phyloP scores from a whole-genome alignment of 352 stramenopile species.

The Phytophthora boehmeriae region DNA sequence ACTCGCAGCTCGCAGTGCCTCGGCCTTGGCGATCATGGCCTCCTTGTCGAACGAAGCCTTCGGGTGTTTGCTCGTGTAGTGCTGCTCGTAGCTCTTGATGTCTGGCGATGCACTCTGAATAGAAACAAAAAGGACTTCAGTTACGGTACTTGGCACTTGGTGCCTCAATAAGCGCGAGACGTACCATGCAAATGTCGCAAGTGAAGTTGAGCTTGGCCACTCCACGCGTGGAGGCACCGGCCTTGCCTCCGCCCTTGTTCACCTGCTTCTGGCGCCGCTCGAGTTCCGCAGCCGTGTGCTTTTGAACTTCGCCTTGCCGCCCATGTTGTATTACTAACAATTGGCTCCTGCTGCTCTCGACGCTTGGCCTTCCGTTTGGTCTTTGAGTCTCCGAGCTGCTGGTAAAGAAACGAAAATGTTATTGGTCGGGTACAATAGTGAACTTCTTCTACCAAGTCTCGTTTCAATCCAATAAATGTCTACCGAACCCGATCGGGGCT shows the following conservation, averaged over 20 bases:
- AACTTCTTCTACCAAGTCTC: too few species aligned
- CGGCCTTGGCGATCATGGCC: constrained; percentile 50
- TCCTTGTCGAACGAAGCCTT: constrained; percentile 62
- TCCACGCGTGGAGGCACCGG: constrained; percentile 39
- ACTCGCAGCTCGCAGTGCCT: constrained; percentile 46
- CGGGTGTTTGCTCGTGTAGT: constrained; percentile 68
- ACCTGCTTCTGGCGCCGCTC: constrained; percentile 51
- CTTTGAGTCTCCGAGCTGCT: constrained; percentile 15
- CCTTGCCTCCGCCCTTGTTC: constrained; percentile 65
- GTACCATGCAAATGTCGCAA: constrained; percentile 72
- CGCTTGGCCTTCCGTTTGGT: constrained; percentile 23
- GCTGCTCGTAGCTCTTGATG: constrained; percentile 65
- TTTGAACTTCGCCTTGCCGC: constrained; percentile 82
- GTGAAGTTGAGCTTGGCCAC: constrained; percentile 71
- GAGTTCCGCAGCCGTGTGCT: constrained; percentile 76
- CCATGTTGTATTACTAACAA: constrained; percentile 39
- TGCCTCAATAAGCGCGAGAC: constrained; percentile 1
- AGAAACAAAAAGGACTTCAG: constrained; percentile 8
- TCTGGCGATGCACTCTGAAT: constrained; percentile 58
- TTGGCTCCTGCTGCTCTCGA: background rate
- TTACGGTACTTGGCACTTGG: background rate
- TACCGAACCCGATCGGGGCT: too few species aligned
- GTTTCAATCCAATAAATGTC: too few species aligned
- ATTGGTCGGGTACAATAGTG: too few species aligned
- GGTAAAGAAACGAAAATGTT: too few species aligned